Evolutionary conservation across 1,139 yeast species (phyloP).

Genomic region (Candida labiduridarum): DNA sequence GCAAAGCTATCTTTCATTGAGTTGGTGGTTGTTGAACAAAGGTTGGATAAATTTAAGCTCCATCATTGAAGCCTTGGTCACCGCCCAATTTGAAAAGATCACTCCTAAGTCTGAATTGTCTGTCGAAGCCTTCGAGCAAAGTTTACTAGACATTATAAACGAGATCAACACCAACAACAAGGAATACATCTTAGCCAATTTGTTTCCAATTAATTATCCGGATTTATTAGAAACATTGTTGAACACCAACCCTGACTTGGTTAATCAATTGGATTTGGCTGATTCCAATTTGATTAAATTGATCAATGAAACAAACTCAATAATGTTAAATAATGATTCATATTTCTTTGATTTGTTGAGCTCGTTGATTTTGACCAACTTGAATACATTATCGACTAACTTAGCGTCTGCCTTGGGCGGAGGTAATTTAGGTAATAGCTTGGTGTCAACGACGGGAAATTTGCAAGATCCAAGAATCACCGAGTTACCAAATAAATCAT

Average conservation of each 20-base stretch:
- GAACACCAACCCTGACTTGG: constrained; percentile 48
- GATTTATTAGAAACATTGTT: constrained; percentile 46
- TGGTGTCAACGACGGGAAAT: constrained; percentile 12
- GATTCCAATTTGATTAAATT: constrained; percentile 48
- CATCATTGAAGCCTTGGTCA: constrained; percentile 59
- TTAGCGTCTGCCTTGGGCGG: constrained; percentile 28
- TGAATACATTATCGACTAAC: constrained; percentile 33
- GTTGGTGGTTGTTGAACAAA: constrained; percentile 92
- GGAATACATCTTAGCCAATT: constrained; percentile 45
- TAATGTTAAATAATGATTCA: constrained; percentile 30
- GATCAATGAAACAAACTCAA: constrained; percentile 44
- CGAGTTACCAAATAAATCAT: constrained; percentile 25
- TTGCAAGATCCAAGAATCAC: constrained; percentile 17
- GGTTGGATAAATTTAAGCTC: constrained; percentile 72
- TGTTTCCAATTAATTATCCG: constrained; percentile 46
- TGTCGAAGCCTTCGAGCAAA: constrained; percentile 54
- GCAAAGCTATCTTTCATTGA: constrained; percentile 81
- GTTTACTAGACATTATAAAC: constrained; percentile 28
- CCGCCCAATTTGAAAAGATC: constrained; percentile 59
- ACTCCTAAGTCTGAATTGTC: constrained; percentile 75
- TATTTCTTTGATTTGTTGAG: constrained; percentile 34
- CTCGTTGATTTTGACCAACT: constrained; percentile 29
- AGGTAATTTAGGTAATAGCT: constrained; percentile 14
- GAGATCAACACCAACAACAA: constrained; percentile 40
- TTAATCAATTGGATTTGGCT: constrained; percentile 39